phyloP scores from a whole-genome alignment of 495 filamentous ascomycete genomes.

The Aspergillus mulundensis region DNA sequence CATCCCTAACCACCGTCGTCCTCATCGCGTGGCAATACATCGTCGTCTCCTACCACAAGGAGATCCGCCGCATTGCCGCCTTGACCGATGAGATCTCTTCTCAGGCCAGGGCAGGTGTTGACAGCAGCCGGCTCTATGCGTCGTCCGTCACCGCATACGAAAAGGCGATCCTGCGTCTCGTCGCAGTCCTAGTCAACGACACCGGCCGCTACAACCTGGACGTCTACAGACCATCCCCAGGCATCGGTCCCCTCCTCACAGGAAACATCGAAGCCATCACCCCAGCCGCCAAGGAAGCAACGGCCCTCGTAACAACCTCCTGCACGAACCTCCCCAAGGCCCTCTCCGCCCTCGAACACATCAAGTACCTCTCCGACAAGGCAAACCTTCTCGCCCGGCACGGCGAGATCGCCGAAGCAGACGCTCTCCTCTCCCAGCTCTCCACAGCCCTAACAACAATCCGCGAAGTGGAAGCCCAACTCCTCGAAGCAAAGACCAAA shows the following conservation, averaged over 20 bases:
- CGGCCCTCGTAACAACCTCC: neutral
- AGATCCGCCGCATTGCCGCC: neutral
- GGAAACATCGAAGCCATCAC: neutral
- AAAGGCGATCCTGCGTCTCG: neutral
- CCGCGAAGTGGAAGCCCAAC: neutral
- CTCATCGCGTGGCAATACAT: neutral
- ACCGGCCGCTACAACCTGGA: neutral
- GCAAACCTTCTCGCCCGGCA: neutral
- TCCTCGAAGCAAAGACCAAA: neutral
- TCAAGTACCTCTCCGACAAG: neutral
- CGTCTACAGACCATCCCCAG: neutral
- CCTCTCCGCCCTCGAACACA: neutral
- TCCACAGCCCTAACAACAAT: neutral
- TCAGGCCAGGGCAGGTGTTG: neutral
- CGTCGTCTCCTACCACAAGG: neutral
- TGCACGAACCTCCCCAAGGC: neutral
- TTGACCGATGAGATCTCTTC: neutral
- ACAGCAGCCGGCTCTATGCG: neutral
- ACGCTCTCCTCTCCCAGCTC: neutral
- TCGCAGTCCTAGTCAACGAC: neutral
- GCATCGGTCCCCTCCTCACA: neutral
- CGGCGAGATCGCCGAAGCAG: neutral
- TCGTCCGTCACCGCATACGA: neutral
- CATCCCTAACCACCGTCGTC: neutral
- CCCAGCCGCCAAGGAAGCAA: neutral